Evolutionary conservation across 371 early-diverging fungal genomes (phyloP), one percentile per base, ranked within the genome.

Genomic region (Mortierella sp.): DNA sequence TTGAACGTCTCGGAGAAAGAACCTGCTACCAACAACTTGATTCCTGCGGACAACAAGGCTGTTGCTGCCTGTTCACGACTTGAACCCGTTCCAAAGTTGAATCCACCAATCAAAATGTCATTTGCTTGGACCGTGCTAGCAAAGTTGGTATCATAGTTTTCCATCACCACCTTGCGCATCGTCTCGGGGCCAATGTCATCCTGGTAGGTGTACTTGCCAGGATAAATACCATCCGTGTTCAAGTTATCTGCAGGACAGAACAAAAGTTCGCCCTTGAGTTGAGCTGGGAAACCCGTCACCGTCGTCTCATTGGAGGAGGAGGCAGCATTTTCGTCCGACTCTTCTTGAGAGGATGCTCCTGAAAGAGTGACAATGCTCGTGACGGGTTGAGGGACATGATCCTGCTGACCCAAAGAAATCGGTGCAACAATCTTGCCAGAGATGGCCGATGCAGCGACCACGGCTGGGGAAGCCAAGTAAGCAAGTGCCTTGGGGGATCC

Each of bases 61-160:
- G 98, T 98, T 4, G 98, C 97, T 0, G 98, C 98, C 82, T 98
- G 97, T 82, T 98, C 97, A 70, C 98, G 93, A 64, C 95, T 95
- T 18, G 97, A 97, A 7, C 98, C 98, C 7, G 96, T 94, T 44
- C 98, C 98, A 86, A 98, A 98, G 87, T 97, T 98, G 83, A 90
- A 94, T 2, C 98, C 98, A 14, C 91, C 90, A 16, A 97, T 93
- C 26, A 98, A 84, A 16, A 98, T 87, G 77, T 97, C 96, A 16
- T 88, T 85, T 50, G 86, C 66, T 66, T 86, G 76, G 43, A 93
- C 90, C 37, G 87, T 66, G 44, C 83, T 81, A 29, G 91, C 87
- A 81, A 98, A 98, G 12, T 88, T 83, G 37, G 94, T 91, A 73
- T 98, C 98, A 71, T 97, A 98, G 82, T 98, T 98, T 80, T 97